These are phyloP conservation scores for Articulospora tetracladia DNA, from an alignment of 495 filamentous ascomycete species.

Conservation along the genomic window DNA sequence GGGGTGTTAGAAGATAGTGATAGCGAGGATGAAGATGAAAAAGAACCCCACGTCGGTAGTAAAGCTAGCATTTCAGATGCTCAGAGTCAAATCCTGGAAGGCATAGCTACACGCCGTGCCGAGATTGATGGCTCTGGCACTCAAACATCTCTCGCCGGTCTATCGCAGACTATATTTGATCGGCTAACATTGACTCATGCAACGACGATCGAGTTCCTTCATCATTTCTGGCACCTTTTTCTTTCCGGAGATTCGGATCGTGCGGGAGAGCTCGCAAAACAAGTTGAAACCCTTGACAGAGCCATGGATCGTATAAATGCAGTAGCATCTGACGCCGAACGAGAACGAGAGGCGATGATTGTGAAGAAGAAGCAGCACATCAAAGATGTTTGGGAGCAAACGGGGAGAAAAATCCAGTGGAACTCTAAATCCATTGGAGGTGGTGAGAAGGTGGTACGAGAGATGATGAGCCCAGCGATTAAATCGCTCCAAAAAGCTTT, in stretches of 20 bases:
- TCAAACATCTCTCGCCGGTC: constrained; percentile 51
- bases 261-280: constrained; percentile 67
- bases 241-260: constrained; percentile 76
- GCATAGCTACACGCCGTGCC: constrained; percentile 45
- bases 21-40: constrained; percentile 60
- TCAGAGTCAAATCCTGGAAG: constrained; percentile 51
- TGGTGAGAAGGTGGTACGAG: constrained; percentile 69
- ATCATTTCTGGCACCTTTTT: constrained; percentile 91
- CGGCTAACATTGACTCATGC: constrained; percentile 81
- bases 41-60: constrained; percentile 48
- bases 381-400: constrained; percentile 60
- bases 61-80: constrained; percentile 51
- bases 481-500: constrained; percentile 61
- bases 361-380: constrained; percentile 62
- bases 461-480: constrained; percentile 68
- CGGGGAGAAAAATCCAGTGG: constrained; percentile 63
- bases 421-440: constrained; percentile 64
- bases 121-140: constrained; percentile 44
- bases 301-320: constrained; percentile 77
- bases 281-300: constrained; percentile 72
- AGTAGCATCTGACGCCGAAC: constrained; percentile 76
- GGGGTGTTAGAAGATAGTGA: constrained; percentile 65
- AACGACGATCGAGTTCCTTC: constrained; percentile 90
- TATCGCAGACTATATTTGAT: constrained; percentile 64
- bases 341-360: constrained; percentile 56